phyloP scores from a whole-genome alignment of 202 grass and related monocot species.

The Zoysia matrella region DNA sequence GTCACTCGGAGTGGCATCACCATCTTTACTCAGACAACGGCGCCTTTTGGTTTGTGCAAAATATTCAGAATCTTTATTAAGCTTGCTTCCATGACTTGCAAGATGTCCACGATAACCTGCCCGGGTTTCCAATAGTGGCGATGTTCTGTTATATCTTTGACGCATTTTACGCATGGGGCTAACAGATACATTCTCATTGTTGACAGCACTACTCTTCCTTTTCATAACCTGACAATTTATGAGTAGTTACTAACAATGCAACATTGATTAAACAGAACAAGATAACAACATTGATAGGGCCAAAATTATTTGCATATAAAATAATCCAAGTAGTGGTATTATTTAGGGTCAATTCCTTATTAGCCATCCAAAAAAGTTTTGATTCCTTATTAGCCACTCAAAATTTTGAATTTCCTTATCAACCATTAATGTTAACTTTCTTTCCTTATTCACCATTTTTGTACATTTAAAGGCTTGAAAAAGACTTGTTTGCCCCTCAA shows the following conservation, averaged over 20 bases:
- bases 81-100: slow-evolving; percentile 35
- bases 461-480: no score
- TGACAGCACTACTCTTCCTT: slow-evolving; percentile 52
- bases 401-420: no score
- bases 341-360: not conserved
- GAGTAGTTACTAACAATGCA: slow-evolving; percentile 29
- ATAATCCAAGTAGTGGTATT: slow-evolving; percentile 2
- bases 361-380: no score
- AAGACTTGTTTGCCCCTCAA: no score
- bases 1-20: slow-evolving; percentile 1
- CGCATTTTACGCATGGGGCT: slow-evolving; percentile 46
- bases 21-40: slow-evolving; percentile 20
- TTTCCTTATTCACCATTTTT: no score
- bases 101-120: slow-evolving; percentile 33
- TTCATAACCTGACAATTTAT: slow-evolving; percentile 49
- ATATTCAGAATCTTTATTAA: slow-evolving; percentile 38
- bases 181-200: slow-evolving; percentile 40
- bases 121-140: slow-evolving; percentile 42
- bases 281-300: not conserved
- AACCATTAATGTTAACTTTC: no score
- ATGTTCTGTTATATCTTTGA: slow-evolving; percentile 51
- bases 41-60: slow-evolving; percentile 32
- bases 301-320: not conserved
- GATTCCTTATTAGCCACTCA: no score
- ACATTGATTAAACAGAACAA: slow-evolving; percentile 1